Evolutionary conservation across 2,329 filamentous ascomycete genomes (phyloP), one percentile per base, ranked within the genome.

Genomic region (Botryosphaeria dothidea): DNA sequence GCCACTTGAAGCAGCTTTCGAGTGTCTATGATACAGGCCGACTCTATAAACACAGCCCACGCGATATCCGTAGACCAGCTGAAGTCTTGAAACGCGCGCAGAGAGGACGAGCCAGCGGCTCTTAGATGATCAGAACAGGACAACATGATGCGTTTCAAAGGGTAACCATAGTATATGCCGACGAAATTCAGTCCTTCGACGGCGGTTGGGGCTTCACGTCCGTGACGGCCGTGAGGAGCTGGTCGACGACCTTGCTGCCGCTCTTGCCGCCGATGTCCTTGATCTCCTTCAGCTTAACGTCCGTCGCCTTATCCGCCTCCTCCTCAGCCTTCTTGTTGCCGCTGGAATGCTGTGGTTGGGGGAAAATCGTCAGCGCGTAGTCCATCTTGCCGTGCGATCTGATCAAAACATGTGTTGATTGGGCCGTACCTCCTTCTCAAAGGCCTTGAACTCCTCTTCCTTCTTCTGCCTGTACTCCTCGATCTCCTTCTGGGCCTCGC

Each of bases 401-500:
- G 15, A 36, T 34, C 49, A 3, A 2, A 48, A 56, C 41, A 64
- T 54, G 17, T 43, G 7, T 29, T 19, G 51, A 46, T 31, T 43
- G 41, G 51, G 61, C 69, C 71, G 74, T 75, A 90, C 88, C 86
- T 92, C 86, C 68, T 92, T 86, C 84, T 98, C 93, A 74, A 96
- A 98, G 77, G 91, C 90, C 85, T 95, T 94, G 84, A 93, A 98
- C 80, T 98, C 94, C 38, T 91, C 86, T 75, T 99, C 95, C 84
- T 97, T 99, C 73, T 90, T 82, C 74, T 89, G 87, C 78, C 89
- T 88, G 84, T 99, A 98, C 65, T 92, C 90, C 70, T 97, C 92
- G 75, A 99, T 97, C 80, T 99, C 94, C 82, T 96, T 96, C 83
- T 97, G 96, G 68, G 95, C 95, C 81, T 99, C 95, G 76, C 92